A percentile compares a stretch with the other conserved stretches of the same genome.
These are phyloP conservation scores for Phytophthora megakarya DNA, from an alignment of 352 stramenopile genomes.

Conservation along the genomic window DNA sequence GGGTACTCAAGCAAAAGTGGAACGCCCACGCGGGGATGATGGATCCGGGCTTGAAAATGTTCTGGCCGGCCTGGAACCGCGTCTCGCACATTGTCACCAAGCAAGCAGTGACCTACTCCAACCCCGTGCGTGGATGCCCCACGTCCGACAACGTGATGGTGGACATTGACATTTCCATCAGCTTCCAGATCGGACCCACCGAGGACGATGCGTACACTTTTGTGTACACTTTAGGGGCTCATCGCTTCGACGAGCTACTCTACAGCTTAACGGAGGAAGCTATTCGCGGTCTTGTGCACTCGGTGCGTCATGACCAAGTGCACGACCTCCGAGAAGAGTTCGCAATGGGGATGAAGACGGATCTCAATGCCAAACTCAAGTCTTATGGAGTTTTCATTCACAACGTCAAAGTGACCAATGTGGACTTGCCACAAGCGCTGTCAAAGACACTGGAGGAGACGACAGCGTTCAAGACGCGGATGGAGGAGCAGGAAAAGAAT, in stretches of 20 bases:
- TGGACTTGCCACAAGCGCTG: conserved; percentile 66
- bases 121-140: conserved; percentile 69
- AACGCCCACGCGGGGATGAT: conserved; percentile 81
- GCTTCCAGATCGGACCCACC: conserved; percentile 84
- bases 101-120: conserved; percentile 83
- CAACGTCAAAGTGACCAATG: conserved; percentile 90
- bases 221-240: conserved; percentile 82
- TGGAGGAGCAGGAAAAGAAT: conserved; percentile 91
- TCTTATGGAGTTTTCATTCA: conserved; percentile 83
- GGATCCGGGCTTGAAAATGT: conserved; percentile 76
- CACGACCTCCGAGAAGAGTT: conserved; percentile 85
- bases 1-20: conserved; percentile 88
- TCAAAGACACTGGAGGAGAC: conserved; percentile 79
- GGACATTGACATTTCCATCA: conserved; percentile 90
- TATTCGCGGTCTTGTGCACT: conserved; percentile 83
- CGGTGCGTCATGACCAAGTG: conserved; percentile 81
- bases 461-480: conserved; percentile 86
- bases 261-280: conserved; percentile 79
- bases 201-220: conserved; percentile 81
- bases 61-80: conserved; percentile 79
- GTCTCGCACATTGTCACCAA: conserved; percentile 90
- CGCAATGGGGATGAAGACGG: conserved; percentile 83
- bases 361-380: conserved; percentile 75
- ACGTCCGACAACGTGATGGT: conserved; percentile 90
- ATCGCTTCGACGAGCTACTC: conserved; percentile 86